These are phyloP conservation scores for Rhynchospora pubera DNA, from an alignment of 176 grass and related monocot genomes.

Conservation along the genomic window DNA sequence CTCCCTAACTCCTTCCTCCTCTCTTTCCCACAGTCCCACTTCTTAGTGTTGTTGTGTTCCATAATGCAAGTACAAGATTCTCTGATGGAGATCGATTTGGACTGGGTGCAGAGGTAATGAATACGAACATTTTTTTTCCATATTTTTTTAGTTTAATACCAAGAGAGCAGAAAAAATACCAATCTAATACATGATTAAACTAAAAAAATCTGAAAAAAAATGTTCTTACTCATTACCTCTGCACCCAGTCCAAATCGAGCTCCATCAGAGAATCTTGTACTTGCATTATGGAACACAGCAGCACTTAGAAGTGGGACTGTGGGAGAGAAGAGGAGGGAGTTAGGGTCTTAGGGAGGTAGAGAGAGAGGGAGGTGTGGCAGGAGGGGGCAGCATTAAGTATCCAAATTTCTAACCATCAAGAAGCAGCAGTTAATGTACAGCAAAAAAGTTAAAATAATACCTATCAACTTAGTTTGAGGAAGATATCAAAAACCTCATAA, in stretches of 20 bases:
- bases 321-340: background rate
- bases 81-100: constrained; percentile 95
- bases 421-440: no score
- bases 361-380: background rate
- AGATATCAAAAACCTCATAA: no score
- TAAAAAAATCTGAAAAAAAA: background rate
- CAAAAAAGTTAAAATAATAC: no score
- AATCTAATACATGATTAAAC: background rate
- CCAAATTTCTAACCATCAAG: background rate
- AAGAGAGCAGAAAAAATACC: no score
- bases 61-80: constrained; percentile 89
- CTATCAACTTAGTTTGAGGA: background rate
- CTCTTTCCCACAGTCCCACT: background rate
- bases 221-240: constrained; percentile 47
- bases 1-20: background rate
- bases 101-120: constrained; percentile 85
- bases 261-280: constrained; percentile 87
- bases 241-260: constrained; percentile 98
- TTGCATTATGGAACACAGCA: constrained; percentile 89
- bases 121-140: background rate
- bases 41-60: constrained; percentile 77
- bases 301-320: constrained; percentile 34
- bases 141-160: background rate
- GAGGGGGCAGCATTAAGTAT: no score
- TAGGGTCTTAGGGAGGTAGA: background rate